These are phyloP conservation scores for Clonostachys chloroleuca DNA, from an alignment of 2,329 filamentous ascomycete species.

Conservation along the genomic window DNA sequence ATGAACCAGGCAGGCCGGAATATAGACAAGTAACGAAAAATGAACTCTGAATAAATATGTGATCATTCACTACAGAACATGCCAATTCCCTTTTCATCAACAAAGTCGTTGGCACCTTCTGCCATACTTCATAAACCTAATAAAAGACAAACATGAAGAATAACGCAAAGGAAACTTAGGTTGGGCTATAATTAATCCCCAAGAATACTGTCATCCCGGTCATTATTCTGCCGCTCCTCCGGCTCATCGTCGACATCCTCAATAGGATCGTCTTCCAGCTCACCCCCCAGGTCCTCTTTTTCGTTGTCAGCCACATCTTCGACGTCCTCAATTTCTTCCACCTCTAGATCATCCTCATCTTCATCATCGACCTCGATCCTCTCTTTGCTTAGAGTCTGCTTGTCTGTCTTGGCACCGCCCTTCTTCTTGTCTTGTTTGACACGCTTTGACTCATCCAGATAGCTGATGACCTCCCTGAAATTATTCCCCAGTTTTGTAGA, in stretches of 20 bases:
- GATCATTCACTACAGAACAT: not conserved
- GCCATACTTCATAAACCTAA: not conserved
- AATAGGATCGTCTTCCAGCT: conserved; percentile 43
- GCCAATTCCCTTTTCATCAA: no score
- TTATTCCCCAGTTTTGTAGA: conserved; percentile 76
- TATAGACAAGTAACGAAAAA: not conserved
- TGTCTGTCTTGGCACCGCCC: not conserved
- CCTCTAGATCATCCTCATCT: conserved; percentile 24
- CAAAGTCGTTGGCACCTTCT: no score
- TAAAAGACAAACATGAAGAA: not conserved
- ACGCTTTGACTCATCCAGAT: conserved; percentile 60
- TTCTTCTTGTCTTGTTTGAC: conserved; percentile 35
- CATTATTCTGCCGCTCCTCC: conserved; percentile 21
- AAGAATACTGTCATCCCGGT: conserved; percentile 37
- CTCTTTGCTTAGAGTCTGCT: not conserved
- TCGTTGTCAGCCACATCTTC: conserved; percentile 32
- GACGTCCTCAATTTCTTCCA: conserved; percentile 37
- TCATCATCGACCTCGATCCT: not conserved
- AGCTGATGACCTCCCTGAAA: conserved; percentile 78
- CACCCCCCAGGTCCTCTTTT: conserved; percentile 40
- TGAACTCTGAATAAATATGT: not conserved
- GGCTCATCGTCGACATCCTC: conserved; percentile 26
- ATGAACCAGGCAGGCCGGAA: not conserved
- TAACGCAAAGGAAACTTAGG: not conserved
- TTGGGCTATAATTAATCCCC: conserved; percentile 28